Percentiles rank a stretch among this genome's conserved stretches.
phyloP scores from a whole-genome alignment of 176 grass and related monocot genomes.

The Cenchrus fungigraminus region DNA sequence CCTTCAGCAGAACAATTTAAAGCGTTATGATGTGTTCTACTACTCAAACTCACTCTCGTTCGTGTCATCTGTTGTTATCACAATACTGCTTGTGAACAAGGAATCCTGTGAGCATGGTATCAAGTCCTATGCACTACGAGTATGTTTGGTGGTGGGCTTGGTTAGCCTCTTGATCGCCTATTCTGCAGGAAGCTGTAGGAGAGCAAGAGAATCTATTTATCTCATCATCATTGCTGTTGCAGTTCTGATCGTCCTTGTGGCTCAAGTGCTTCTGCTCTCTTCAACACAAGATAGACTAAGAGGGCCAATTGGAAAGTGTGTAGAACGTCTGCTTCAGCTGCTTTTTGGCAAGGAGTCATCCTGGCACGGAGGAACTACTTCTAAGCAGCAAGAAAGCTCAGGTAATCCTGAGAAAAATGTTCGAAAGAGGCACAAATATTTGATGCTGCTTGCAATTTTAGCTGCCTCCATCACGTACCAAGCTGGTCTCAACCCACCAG shows the following conservation, averaged over 20 bases:
- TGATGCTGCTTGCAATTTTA: slow-evolving; percentile 63
- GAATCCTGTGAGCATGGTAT: slow-evolving; percentile 49
- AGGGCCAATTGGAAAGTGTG: not conserved
- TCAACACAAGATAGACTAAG: not conserved
- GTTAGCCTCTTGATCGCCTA: slow-evolving; percentile 48
- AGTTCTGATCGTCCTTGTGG: slow-evolving; percentile 26
- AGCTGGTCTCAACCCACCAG: slow-evolving; percentile 56
- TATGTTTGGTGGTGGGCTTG: slow-evolving; percentile 43
- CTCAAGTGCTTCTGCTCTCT: slow-evolving; percentile 46
- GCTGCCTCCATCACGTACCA: slow-evolving; percentile 52
- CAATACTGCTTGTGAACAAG: slow-evolving; percentile 50
- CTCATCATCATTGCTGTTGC: slow-evolving; percentile 33
- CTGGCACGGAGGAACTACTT: not conserved
- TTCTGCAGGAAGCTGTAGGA: slow-evolving; percentile 40
- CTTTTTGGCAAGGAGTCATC: not conserved
- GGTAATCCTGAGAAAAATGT: not conserved
- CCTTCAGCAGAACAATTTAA: slow-evolving; percentile 31
- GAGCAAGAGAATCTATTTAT: slow-evolving; percentile 26
- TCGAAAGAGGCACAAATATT: slow-evolving; percentile 39
- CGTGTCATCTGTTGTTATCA: slow-evolving; percentile 42
- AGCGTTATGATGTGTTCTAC: slow-evolving; percentile 43
- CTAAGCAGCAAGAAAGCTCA: not conserved
- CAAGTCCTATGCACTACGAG: slow-evolving; percentile 41
- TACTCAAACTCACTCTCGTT: slow-evolving; percentile 52
- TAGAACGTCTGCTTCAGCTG: not conserved